phyloP scores from a whole-genome alignment of 805 yeast genomes.

The Starmerella bombicola region DNA sequence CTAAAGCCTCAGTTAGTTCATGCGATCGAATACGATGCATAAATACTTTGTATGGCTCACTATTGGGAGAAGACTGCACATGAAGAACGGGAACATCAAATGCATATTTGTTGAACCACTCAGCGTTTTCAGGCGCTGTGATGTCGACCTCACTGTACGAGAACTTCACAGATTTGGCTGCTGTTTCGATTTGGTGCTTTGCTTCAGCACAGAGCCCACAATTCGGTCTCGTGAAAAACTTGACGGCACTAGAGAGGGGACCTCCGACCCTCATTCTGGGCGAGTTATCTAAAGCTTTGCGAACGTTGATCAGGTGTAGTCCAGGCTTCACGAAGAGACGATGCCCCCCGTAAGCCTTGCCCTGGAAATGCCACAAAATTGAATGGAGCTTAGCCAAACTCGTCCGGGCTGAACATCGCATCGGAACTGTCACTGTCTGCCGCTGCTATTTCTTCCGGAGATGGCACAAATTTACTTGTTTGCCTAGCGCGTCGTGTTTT shows the following conservation, averaged over 20 bases:
- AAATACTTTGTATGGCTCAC: conserved; percentile 2
- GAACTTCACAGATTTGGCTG: conserved; percentile 16
- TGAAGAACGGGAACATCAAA: conserved; percentile 32
- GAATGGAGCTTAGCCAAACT: conserved; percentile 1
- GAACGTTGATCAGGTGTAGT: too few relatives aligned
- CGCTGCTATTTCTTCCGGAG: neutral
- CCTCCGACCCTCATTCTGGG: too few relatives aligned
- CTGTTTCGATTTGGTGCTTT: conserved; percentile 21
- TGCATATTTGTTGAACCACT: conserved; percentile 30
- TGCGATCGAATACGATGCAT: conserved; percentile 21
- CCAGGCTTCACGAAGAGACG: too few relatives aligned
- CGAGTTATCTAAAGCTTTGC: too few relatives aligned
- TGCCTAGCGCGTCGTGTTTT: too few relatives aligned
- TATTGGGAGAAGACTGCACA: conserved; percentile 4
- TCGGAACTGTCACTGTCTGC: conserved; percentile 3
- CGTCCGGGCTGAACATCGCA: conserved; percentile 9
- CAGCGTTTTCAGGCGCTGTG: conserved; percentile 25
- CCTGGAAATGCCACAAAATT: neutral
- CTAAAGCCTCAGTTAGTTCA: neutral
- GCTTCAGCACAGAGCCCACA: conserved; percentile 31
- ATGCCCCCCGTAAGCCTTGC: too few relatives aligned
- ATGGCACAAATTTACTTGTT: too few relatives aligned
- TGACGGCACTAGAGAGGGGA: too few relatives aligned
- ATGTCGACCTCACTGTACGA: conserved; percentile 27
- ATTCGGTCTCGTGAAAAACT: conserved; percentile 28